These are phyloP conservation scores for Calocera viscosa DNA, from an alignment of 768 basidiomycete genomes.

Conservation along the genomic window DNA sequence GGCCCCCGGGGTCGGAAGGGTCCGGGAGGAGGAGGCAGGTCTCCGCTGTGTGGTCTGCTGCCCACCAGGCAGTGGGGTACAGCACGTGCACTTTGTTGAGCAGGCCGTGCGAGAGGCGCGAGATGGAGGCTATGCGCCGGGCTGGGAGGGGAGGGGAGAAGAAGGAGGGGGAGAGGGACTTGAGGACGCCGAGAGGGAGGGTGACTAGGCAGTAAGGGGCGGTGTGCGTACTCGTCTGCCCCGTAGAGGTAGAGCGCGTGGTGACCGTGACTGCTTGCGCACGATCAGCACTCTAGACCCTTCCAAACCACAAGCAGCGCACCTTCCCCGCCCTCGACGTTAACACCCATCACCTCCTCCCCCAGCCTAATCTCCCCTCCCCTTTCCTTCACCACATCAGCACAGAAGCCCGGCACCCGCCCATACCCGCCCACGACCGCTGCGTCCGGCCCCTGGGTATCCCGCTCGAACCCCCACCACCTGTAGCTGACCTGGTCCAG, in stretches of 20 bases:
- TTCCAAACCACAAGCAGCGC: too few relatives aligned
- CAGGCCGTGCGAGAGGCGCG: conserved; percentile 18
- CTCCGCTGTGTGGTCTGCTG: conserved; percentile 8
- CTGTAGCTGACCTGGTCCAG: conserved; percentile 14
- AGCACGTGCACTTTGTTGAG: conserved; percentile 24
- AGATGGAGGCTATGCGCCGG: conserved; percentile 15
- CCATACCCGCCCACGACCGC: conserved; percentile 12
- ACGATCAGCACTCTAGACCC: too few relatives aligned
- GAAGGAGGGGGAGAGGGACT: conserved; percentile 7
- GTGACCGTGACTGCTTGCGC: not conserved
- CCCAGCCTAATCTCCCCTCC: conserved; percentile 11
- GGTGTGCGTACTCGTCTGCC: conserved; percentile 5
- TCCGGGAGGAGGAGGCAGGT: conserved; percentile 18
- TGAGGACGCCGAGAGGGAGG: conserved; percentile 22
- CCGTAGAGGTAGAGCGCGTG: not conserved
- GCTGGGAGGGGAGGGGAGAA: conserved; percentile 21
- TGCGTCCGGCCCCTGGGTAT: conserved; percentile 15
- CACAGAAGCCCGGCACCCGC: not conserved
- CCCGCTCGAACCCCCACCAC: conserved; percentile 18
- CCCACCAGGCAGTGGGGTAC: conserved; percentile 23
- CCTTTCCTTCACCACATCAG: conserved; percentile 6
- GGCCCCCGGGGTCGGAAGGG: not conserved
- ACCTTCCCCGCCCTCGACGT: not conserved
- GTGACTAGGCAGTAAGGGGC: conserved; percentile 14
- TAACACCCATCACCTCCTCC: not conserved